A percentile compares a stretch with the other conserved stretches of the same genome.
These are phyloP conservation scores for Candida neerlandica DNA, from an alignment of 1,139 yeast species.

Conservation along the genomic window DNA sequence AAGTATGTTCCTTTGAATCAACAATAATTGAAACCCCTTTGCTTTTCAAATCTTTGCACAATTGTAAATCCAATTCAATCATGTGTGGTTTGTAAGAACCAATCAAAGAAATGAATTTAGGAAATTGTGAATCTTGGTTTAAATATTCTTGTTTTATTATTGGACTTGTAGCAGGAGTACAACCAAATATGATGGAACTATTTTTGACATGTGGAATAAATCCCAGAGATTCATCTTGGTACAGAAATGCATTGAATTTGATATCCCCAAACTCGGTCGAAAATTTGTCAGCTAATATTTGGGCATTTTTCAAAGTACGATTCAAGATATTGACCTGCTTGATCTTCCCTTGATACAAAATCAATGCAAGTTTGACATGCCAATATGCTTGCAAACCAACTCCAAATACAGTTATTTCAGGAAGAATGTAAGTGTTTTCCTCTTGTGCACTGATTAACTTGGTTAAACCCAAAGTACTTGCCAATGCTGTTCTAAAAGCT, in stretches of 20 bases:
- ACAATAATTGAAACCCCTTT: constrained; percentile 46
- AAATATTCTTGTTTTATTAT: constrained; percentile 40
- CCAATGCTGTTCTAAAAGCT: constrained; percentile 70
- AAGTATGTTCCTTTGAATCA: constrained; percentile 59
- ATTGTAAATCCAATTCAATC: constrained; percentile 59
- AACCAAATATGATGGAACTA: constrained; percentile 55
- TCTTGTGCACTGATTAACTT: constrained; percentile 27
- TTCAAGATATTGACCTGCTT: constrained; percentile 48
- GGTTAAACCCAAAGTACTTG: constrained; percentile 51
- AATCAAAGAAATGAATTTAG: constrained; percentile 57
- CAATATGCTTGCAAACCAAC: constrained; percentile 71
- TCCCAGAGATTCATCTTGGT: constrained; percentile 18
- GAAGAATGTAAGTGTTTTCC: constrained; percentile 19
- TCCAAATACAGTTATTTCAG: constrained; percentile 53
- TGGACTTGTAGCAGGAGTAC: constrained; percentile 59
- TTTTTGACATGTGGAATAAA: constrained; percentile 24
- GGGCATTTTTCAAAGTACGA: constrained; percentile 47
- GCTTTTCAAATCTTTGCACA: constrained; percentile 28
- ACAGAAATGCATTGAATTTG: constrained; percentile 25
- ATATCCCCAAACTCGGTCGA: constrained; percentile 24
- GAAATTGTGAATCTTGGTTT: constrained; percentile 26
- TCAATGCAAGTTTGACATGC: constrained; percentile 55
- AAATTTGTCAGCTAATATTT: constrained; percentile 28
- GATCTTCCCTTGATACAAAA: constrained; percentile 39
- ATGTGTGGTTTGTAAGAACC: constrained; percentile 73